These are phyloP conservation scores for Helianthus tuberosus DNA, from an alignment of 129 eudicot species.

Conservation along the genomic window DNA sequence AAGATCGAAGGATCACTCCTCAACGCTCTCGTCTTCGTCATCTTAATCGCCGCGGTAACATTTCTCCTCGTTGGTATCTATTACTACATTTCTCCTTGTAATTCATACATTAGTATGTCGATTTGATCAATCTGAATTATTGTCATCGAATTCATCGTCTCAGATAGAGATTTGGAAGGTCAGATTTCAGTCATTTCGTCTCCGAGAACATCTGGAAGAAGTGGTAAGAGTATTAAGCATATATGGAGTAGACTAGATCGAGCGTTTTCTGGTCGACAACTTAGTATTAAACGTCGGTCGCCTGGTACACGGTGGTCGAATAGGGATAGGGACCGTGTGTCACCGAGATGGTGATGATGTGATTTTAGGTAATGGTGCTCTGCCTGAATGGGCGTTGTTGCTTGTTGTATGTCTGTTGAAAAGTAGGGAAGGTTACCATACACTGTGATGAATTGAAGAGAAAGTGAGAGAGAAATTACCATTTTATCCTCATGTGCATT, in stretches of 20 bases:
- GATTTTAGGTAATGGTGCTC: conserved; percentile 76
- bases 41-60: conserved; percentile 73
- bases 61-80: conserved; percentile 82
- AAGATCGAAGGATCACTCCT: conserved; percentile 85
- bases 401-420: conserved; percentile 73
- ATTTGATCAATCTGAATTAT: conserved; percentile 6
- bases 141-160: conserved; percentile 63
- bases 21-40: conserved; percentile 81
- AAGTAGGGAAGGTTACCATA: too few relatives aligned
- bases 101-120: too few relatives aligned
- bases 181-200: conserved; percentile 34
- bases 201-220: conserved; percentile 30
- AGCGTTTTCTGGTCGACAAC: conserved; percentile 59
- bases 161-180: conserved; percentile 65
- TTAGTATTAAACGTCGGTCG: conserved; percentile 46
- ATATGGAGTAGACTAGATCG: conserved; percentile 73
- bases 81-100: conserved; percentile 45
- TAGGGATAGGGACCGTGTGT: conserved; percentile 34
- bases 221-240: conserved; percentile 39
- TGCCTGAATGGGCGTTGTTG: conserved; percentile 97
- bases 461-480: too few relatives aligned
- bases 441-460: too few relatives aligned
- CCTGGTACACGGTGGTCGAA: conserved; percentile 36
- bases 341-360: conserved; percentile 58
- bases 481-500: too few relatives aligned